phyloP scores from a whole-genome alignment of 2,329 filamentous ascomycete genomes.

The Xylariaceae sp. region DNA sequence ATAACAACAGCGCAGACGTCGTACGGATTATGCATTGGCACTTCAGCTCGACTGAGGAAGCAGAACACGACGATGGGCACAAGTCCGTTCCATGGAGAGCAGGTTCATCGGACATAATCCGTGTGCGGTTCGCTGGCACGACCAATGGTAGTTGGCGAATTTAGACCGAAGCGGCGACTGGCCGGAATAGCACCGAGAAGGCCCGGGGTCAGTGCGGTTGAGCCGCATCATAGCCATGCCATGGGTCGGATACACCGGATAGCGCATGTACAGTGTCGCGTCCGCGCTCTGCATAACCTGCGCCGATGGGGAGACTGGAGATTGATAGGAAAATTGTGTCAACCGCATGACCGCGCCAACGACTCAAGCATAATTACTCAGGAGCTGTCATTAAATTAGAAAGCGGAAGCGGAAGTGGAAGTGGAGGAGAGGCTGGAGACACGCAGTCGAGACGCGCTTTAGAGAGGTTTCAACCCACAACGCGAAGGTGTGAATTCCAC shows the following conservation, averaged over 20 bases:
- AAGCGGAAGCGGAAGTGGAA: too few relatives aligned
- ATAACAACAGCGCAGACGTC: not conserved
- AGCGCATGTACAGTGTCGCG: not conserved
- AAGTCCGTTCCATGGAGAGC: not conserved
- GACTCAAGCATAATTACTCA: not conserved
- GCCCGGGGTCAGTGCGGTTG: constrained; percentile 10
- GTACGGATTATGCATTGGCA: not conserved
- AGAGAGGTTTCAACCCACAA: not conserved
- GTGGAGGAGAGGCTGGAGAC: too few relatives aligned
- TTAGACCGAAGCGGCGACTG: constrained; percentile 10
- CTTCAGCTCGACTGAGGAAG: not conserved
- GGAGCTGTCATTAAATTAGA: too few relatives aligned
- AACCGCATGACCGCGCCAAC: not conserved
- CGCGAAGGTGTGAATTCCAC: not conserved
- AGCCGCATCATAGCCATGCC: constrained; percentile 19
- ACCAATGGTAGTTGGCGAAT: constrained; percentile 7
- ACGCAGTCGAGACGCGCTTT: too few relatives aligned
- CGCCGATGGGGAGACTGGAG: too few relatives aligned
- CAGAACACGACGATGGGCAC: not conserved
- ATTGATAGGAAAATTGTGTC: not conserved
- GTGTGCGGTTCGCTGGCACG: constrained; percentile 1
- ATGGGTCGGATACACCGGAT: constrained; percentile 5
- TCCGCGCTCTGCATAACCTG: not conserved
- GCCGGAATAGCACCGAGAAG: constrained; percentile 19
- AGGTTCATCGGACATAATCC: constrained; percentile 3